Base-by-base conservation (phyloP, 108 stramenopile species). In the Schizochytrium sp. region DNA sequence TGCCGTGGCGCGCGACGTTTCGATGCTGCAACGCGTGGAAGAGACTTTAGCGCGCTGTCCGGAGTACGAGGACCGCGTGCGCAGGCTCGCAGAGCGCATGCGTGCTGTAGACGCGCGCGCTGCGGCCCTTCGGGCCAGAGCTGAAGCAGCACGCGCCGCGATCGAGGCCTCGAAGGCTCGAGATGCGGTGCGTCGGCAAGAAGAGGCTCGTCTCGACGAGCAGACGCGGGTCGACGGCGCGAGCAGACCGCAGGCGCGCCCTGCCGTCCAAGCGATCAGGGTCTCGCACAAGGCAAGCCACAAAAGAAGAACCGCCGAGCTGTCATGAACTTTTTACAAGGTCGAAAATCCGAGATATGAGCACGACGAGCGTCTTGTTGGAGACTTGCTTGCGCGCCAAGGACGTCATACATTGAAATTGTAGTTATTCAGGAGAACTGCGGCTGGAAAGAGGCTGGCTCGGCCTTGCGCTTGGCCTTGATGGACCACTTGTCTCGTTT, bases 401-500 rank as follows among this genome's bases (percentile, higher is more conserved):
- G 34, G 34, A 34, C 34, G 34, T 34, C 34, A 34, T 34, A 34
- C 34, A 2, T 34, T 34, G 34, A 34, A 34, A 34, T 34, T 34
- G 34, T 34, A 34, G 2, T 2, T 34, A 57, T 57, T 57, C 55
- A 57, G 55, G 55, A 14, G 55, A 57, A 57, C 55, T 57, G 63
- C 6, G 63, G 63, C 63, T 69, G 63, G 41, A 69, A 69, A 18
- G 63, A 16, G 6, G 92, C 91, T 58, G 90, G 63, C 41, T 96
- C n/a, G 95, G 93, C 89, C 97, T 97, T 88, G 18, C 57, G 83
- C 92, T 99, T 99, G 93, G 95, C 95, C 44, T 95, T 93, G 60
- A 99, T 96, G 87, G 95, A 95, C 92, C 98, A 99, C 91, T 99
- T 99, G 94, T 99, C 99, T 53, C 96, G 91, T 91, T 97, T 98